phyloP scores from a whole-genome alignment of 805 yeast species.

The Candida pini region DNA sequence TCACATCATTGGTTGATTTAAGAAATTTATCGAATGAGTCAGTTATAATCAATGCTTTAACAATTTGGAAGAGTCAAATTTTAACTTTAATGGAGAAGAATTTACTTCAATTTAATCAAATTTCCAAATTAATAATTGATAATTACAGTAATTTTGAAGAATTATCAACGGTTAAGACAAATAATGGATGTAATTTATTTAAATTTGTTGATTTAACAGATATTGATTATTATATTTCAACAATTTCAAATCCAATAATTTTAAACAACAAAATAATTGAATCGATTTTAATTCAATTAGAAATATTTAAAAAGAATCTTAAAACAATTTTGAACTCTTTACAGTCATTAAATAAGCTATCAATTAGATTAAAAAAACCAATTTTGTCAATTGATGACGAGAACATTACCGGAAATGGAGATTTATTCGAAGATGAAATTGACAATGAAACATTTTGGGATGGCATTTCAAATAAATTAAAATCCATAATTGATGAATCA shows the following conservation, averaged over 20 bases:
- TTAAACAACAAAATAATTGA: slow-evolving; percentile 10
- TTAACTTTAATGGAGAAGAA: slow-evolving; percentile 8
- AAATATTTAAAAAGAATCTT: slow-evolving; percentile 13
- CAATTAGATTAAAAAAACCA: slow-evolving; percentile 22
- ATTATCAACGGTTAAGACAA: slow-evolving; percentile 6
- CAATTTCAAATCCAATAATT: slow-evolving; percentile 12
- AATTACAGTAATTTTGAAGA: slow-evolving; percentile 9
- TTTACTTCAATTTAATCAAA: slow-evolving; percentile 13
- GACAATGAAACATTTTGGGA: slow-evolving; percentile 31
- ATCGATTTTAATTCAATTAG: slow-evolving; percentile 12
- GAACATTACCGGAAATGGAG: no score
- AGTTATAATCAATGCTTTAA: slow-evolving; percentile 12
- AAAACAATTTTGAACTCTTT: slow-evolving; percentile 13
- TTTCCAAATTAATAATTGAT: slow-evolving; percentile 14
- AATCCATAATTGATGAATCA: slow-evolving; percentile 12
- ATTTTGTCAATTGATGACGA: slow-evolving; percentile 31
- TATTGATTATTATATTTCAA: slow-evolving; percentile 16
- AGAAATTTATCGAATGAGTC: slow-evolving; percentile 2
- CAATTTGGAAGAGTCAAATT: slow-evolving; percentile 16
- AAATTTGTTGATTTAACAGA: slow-evolving; percentile 17
- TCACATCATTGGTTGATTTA: slow-evolving; percentile 24
- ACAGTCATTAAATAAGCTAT: slow-evolving; percentile 14
- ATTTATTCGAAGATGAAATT: no score
- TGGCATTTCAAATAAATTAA: slow-evolving; percentile 6
- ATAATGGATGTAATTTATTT: slow-evolving; percentile 16